Evolutionary conservation across 495 filamentous ascomycete genomes (phyloP).

Genomic region (Talaromyces ruber): DNA sequence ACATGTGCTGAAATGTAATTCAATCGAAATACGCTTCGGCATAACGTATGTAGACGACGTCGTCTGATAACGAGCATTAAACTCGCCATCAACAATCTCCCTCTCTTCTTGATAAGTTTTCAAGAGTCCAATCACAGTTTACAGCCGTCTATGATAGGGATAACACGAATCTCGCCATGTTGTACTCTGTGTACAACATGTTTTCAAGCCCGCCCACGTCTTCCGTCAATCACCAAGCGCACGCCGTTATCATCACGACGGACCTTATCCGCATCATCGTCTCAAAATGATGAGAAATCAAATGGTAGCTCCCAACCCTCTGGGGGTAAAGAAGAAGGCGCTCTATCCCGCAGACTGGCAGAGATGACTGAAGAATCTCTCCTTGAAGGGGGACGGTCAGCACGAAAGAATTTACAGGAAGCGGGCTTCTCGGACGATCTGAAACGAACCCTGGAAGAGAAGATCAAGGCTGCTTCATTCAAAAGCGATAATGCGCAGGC

Average conservation of each 20-base stretch:
- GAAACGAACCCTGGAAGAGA: conserved; percentile 63
- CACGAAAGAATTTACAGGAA: conserved; percentile 67
- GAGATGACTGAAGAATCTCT: conserved; percentile 76
- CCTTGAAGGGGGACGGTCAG: conserved; percentile 59
- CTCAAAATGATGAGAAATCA: background rate
- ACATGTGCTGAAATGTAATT: background rate
- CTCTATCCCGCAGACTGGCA: conserved; percentile 66
- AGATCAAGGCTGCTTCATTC: conserved; percentile 64
- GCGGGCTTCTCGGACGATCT: conserved; percentile 85
- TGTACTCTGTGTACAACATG: background rate
- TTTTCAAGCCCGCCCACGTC: background rate
- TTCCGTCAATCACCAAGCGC: background rate
- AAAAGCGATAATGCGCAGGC: conserved; percentile 58
- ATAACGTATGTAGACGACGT: background rate
- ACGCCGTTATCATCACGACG: background rate
- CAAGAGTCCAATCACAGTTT: background rate
- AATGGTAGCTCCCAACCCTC: background rate
- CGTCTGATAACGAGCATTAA: background rate
- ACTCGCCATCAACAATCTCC: background rate
- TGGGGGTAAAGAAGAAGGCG: conserved; percentile 27
- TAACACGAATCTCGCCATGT: background rate
- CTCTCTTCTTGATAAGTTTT: background rate
- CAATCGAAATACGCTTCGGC: background rate
- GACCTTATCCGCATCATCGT: background rate
- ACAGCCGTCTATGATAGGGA: background rate